Conservation (phyloP, 1,284 basidiomycete species). For the Tilletia caries region DNA sequence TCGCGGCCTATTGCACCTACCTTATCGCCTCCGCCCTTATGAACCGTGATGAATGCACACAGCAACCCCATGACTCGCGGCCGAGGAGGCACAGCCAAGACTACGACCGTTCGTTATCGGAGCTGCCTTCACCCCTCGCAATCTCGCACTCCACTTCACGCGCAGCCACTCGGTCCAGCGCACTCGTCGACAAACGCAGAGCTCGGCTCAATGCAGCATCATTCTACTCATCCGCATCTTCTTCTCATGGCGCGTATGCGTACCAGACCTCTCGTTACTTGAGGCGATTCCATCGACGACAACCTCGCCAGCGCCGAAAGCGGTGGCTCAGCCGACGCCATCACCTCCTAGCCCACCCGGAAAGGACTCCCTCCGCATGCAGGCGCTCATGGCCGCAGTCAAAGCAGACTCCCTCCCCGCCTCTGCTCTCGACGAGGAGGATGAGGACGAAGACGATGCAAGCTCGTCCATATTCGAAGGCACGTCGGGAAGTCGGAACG, state of each 20-base stretch:
- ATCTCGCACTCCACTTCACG: constrained; percentile 96
- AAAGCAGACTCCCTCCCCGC: constrained; percentile 92
- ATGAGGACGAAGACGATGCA: constrained; percentile 64
- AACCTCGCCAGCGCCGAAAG: neutral
- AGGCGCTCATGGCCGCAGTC: constrained; percentile 89
- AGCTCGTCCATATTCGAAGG: constrained; percentile 58
- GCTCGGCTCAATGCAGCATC: constrained; percentile 54
- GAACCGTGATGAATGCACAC: constrained; percentile 74
- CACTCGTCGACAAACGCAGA: constrained; percentile 73
- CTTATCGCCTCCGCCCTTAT: constrained; percentile 89
- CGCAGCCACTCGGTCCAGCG: constrained; percentile 87
- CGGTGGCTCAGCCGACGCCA: constrained; percentile 62
- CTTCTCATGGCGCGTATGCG: neutral
- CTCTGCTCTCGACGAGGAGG: constrained; percentile 77
- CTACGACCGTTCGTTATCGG: constrained; percentile 83
- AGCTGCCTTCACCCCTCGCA: constrained; percentile 86
- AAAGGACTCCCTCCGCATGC: constrained; percentile 87
- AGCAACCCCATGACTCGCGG: constrained; percentile 84
- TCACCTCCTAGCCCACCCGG: constrained; percentile 75
- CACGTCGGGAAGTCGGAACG: constrained; percentile 62
- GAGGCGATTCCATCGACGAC: constrained; percentile 18
- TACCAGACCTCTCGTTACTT: constrained; percentile 43
- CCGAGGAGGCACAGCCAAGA: constrained; percentile 64
- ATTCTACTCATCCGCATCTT: neutral
- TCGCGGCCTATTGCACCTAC: constrained; percentile 94